Conservation (phyloP, 169 alveolate species). For the Babesia caballi region DNA sequence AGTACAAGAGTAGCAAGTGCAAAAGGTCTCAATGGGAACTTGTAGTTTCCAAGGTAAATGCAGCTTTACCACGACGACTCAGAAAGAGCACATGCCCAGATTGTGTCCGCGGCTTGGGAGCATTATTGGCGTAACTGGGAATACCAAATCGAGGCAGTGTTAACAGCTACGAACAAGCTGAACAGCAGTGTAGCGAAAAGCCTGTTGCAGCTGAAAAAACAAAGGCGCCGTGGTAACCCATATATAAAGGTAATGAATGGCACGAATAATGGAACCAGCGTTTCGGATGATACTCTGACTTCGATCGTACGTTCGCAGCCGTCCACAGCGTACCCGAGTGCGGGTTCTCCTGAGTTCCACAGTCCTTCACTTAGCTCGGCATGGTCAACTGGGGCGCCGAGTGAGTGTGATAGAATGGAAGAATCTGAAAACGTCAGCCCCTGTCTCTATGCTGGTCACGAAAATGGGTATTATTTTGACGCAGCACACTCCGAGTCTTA, state of each 20-base stretch:
- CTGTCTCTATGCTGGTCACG: not conserved
- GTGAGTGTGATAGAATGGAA: not conserved
- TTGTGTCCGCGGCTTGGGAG: slow-evolving; percentile 71
- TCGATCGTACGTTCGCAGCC: not conserved
- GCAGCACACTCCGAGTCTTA: not conserved
- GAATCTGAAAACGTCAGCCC: not conserved
- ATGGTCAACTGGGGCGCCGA: not conserved
- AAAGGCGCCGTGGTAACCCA: not conserved
- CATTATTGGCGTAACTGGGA: slow-evolving; percentile 70
- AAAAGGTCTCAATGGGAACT: too few species aligned
- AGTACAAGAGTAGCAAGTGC: slow-evolving; percentile 77
- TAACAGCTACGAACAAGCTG: slow-evolving; percentile 9
- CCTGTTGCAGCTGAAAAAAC: not conserved
- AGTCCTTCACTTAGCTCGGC: not conserved
- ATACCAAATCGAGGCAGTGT: slow-evolving; percentile 38
- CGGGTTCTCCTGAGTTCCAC: not conserved
- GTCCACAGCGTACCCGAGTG: not conserved
- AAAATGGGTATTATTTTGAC: not conserved
- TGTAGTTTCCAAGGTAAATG: too few species aligned
- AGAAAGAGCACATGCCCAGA: slow-evolving; percentile 66
- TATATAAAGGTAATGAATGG: not conserved
- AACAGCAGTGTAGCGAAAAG: not conserved
- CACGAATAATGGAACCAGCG: not conserved
- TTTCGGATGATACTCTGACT: not conserved
- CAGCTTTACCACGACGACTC: too few species aligned